Evolutionary conservation across 495 filamentous ascomycete genomes (phyloP).

Genomic region (Sordaria brevicollis): DNA sequence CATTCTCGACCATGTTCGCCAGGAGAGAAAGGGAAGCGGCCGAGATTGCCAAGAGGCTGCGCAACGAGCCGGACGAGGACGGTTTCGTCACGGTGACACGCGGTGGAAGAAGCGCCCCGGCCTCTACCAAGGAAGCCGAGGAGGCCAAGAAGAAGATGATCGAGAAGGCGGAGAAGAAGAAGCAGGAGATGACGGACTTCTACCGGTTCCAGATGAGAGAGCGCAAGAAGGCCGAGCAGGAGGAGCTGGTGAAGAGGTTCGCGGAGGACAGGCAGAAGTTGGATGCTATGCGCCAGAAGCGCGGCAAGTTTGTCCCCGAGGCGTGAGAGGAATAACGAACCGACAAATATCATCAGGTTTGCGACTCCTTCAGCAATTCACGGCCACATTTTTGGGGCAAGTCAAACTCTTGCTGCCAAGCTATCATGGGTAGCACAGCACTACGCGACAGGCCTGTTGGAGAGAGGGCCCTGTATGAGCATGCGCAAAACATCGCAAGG

Average conservation of each 20-base stretch:
- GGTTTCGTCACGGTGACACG: constrained; percentile 87
- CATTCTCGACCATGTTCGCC: constrained; percentile 68
- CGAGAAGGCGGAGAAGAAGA: constrained; percentile 56
- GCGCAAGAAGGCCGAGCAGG: constrained; percentile 73
- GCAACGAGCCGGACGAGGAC: constrained; percentile 81
- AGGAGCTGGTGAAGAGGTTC: constrained; percentile 53
- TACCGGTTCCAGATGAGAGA: constrained; percentile 91
- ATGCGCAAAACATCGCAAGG: neutral
- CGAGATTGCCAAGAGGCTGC: constrained; percentile 49
- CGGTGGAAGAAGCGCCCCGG: constrained; percentile 64
- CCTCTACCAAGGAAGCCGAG: constrained; percentile 63
- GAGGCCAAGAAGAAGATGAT: constrained; percentile 62
- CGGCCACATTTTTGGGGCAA: neutral
- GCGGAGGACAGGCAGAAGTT: constrained; percentile 56
- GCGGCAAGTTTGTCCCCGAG: constrained; percentile 48
- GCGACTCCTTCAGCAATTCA: neutral
- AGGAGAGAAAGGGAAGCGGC: constrained; percentile 54
- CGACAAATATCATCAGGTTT: neutral
- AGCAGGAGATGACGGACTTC: constrained; percentile 62
- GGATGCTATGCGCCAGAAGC: constrained; percentile 47
- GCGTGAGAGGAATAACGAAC: constrained; percentile 15
- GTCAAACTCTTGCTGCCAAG: neutral
- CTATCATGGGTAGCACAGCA: neutral
- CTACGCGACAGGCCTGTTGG: neutral
- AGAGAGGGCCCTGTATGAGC: neutral